Evolutionary conservation across 345 rosid species (phyloP), one percentile per base, ranked within the genome.

Genomic region (Pugionium dolabratum): DNA sequence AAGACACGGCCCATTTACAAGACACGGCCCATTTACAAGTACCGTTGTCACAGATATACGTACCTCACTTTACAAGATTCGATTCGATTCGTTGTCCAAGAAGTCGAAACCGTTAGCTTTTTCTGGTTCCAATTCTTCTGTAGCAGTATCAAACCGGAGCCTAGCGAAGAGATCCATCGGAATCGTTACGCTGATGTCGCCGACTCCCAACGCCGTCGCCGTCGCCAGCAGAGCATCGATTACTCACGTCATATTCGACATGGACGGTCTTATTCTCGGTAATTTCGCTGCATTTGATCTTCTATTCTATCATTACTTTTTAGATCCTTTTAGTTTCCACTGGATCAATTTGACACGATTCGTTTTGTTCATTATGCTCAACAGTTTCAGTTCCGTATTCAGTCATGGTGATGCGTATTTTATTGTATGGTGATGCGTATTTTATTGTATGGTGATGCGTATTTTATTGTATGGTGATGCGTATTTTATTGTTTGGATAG

Each of bases 221-320:
- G 43, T 37, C 63, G 35, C 66, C 74, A 7, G 34, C 26, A 77
- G 71, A 72, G 81, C 74, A 47, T 77, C 83, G 44, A 81, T 87
- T 67, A 86, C 91, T 51, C 96, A 87, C 69, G 90, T 90, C 76
- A 64, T 93, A 72, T 90, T 93, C 78, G 98, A 93, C 83, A 93
- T 93, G 98, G 98, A 93, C 71, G 98, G 98, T 52, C 97, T 90
- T 71, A 80, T 93, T 46, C 94, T 93, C 56, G 97, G 96, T 86
- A 80, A 64, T 66, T 35, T 28, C 27, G 1, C 6, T n/a, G 69
- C 56, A 44, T 40, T 37, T 48, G 51, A 41, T 34, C 37, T 37
- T 54, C 55, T 33, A 39, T 1, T 39, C 39, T 53, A 36, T 36
- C 40, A 4, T 39, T 44, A 9, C 61, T 43, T 35, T 0, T 47